Percentiles rank a stretch among this genome's conserved stretches.
phyloP scores from a whole-genome alignment of 2,329 filamentous ascomycete species.

The Chaetoscypha palmicola region DNA sequence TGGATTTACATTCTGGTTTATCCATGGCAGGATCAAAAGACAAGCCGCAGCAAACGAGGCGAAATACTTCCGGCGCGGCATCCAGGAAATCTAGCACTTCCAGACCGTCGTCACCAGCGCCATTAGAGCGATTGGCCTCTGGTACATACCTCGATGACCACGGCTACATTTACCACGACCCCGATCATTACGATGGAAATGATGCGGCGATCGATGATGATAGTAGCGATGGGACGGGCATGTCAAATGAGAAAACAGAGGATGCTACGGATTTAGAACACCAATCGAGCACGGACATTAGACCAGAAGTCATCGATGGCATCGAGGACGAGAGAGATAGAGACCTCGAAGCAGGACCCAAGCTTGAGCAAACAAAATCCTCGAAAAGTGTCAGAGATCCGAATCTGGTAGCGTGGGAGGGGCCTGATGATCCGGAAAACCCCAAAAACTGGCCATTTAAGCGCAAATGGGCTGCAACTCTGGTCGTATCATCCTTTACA shows the following conservation, averaged over 20 bases:
- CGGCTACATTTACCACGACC: not conserved
- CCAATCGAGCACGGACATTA: constrained; percentile 5
- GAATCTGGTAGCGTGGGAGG: constrained; percentile 15
- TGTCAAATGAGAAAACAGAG: not conserved
- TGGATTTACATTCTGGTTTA: too few species aligned
- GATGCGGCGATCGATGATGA: not conserved
- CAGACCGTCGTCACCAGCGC: not conserved
- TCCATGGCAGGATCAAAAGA: not conserved
- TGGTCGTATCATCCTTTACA: constrained; percentile 40
- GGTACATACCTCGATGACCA: constrained; percentile 6
- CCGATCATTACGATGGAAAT: not conserved
- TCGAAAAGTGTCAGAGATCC: constrained; percentile 8
- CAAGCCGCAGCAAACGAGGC: not conserved
- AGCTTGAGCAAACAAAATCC: constrained; percentile 8
- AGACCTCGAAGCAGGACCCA: constrained; percentile 6
- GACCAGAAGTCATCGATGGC: constrained; percentile 9
- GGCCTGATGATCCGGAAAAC: constrained; percentile 15
- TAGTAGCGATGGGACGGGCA: constrained; percentile 1
- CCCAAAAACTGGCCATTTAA: constrained; percentile 11
- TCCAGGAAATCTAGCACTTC: not conserved
- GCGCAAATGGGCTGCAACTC: constrained; percentile 41
- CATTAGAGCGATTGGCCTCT: not conserved
- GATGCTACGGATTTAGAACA: not conserved
- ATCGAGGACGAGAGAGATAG: constrained; percentile 10
- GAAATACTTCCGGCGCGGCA: not conserved